Conservation (phyloP, 768 basidiomycete genomes). For the Boletellus ananas region DNA sequence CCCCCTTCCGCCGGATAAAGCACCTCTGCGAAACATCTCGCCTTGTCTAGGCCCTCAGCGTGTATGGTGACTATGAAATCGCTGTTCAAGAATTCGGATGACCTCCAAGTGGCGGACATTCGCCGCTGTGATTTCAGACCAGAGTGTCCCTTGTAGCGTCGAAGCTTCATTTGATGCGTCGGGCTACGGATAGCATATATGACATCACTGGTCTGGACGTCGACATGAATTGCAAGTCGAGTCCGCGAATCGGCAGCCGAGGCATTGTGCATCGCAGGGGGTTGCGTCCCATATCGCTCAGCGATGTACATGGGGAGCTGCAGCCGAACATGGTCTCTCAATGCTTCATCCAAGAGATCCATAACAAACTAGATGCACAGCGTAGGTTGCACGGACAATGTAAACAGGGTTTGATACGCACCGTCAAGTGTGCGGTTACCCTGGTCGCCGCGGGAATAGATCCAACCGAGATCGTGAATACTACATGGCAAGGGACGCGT, state of each 20-base stretch:
- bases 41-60: slow-evolving; percentile 47
- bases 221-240: slow-evolving; percentile 38
- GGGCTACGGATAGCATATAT: slow-evolving; percentile 42
- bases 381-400: neutral
- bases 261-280: slow-evolving; percentile 35
- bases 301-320: slow-evolving; percentile 50
- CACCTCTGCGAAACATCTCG: slow-evolving; percentile 55
- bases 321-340: slow-evolving; percentile 47
- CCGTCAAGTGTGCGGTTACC: slow-evolving; percentile 41
- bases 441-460: slow-evolving; percentile 42
- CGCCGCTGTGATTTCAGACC: slow-evolving; percentile 39
- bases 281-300: slow-evolving; percentile 48
- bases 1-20: slow-evolving; percentile 13
- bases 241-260: slow-evolving; percentile 30
- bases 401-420: slow-evolving; percentile 22
- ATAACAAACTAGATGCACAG: slow-evolving; percentile 42
- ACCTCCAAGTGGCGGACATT: slow-evolving; percentile 37
- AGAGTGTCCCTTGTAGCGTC: slow-evolving; percentile 33
- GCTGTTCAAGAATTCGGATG: slow-evolving; percentile 38
- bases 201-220: slow-evolving; percentile 48
- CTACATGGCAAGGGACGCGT: slow-evolving; percentile 24
- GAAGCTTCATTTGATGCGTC: slow-evolving; percentile 38
- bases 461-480: slow-evolving; percentile 57
- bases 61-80: slow-evolving; percentile 52
- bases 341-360: slow-evolving; percentile 49